Conservation (phyloP, 176 grass and related monocot genomes). For the Oryza glumipatula region DNA sequence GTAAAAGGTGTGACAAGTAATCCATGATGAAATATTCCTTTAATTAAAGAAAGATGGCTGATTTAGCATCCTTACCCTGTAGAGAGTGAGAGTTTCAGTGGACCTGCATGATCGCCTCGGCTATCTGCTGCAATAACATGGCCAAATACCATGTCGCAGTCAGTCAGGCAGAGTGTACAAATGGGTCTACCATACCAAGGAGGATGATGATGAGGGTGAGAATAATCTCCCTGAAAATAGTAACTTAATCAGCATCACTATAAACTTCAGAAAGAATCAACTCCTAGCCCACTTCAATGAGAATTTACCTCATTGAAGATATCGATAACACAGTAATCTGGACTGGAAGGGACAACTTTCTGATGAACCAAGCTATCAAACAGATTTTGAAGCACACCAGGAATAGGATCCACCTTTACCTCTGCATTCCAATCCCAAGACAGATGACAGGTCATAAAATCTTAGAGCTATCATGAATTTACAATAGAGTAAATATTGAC, state of each 20-base stretch:
- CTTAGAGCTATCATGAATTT: neutral
- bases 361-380: slow-evolving; percentile 48
- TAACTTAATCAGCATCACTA: neutral
- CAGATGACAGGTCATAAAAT: neutral
- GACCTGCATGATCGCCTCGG: slow-evolving; percentile 50
- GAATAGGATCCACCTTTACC: slow-evolving; percentile 56
- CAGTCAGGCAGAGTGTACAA: slow-evolving; percentile 56
- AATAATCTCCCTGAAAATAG: slow-evolving; percentile 44
- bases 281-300: neutral
- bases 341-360: slow-evolving; percentile 47
- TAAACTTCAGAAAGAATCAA: neutral
- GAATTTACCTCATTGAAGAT: slow-evolving; percentile 59
- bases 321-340: slow-evolving; percentile 67
- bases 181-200: slow-evolving; percentile 56
- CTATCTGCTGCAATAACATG: slow-evolving; percentile 44
- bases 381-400: slow-evolving; percentile 43
- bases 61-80: slow-evolving; percentile 44
- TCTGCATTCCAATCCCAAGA: slow-evolving; percentile 33
- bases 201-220: slow-evolving; percentile 53
- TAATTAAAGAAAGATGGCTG: slow-evolving; percentile 16
- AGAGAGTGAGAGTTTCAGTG: slow-evolving; percentile 51
- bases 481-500: neutral
- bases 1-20: neutral
- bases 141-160: slow-evolving; percentile 67
- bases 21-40: neutral